These are phyloP conservation scores for Onygenales sp. DNA, from an alignment of 2,329 filamentous ascomycete genomes.

Conservation along the genomic window DNA sequence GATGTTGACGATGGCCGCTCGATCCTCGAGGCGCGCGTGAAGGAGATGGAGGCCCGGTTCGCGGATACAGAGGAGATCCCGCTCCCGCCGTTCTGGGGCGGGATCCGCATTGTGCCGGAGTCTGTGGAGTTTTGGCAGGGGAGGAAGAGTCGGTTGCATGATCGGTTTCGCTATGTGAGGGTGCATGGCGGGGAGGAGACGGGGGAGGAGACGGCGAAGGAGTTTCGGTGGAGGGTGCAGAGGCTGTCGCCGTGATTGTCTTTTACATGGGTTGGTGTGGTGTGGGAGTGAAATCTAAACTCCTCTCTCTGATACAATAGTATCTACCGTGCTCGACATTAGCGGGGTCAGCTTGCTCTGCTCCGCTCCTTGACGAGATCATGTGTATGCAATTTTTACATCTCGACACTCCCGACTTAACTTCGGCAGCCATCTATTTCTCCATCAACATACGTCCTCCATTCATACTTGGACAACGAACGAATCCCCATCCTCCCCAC, in stretches of 20 bases:
- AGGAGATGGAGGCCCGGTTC: constrained; percentile 67
- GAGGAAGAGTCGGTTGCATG: constrained; percentile 77
- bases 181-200: constrained; percentile 49
- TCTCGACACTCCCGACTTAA: too few species aligned
- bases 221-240: constrained; percentile 38
- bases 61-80: constrained; percentile 69
- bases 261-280: too few species aligned
- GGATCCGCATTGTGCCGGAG: constrained; percentile 73
- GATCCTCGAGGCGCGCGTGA: constrained; percentile 67
- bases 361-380: too few species aligned
- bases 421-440: too few species aligned
- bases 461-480: too few species aligned
- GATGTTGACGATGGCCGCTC: constrained; percentile 57
- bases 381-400: too few species aligned
- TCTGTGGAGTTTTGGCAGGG: constrained; percentile 96
- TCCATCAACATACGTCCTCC: too few species aligned
- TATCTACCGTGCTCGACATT: too few species aligned
- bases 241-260: constrained; percentile 28
- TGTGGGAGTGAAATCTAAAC: too few species aligned
- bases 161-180: constrained; percentile 78
- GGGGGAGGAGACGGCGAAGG: constrained; percentile 42
- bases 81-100: constrained; percentile 91
- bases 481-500: too few species aligned
- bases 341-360: too few species aligned
- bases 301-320: too few species aligned